These are phyloP conservation scores for Calocera viscosa DNA, from an alignment of 768 basidiomycete species.

Conservation along the genomic window DNA sequence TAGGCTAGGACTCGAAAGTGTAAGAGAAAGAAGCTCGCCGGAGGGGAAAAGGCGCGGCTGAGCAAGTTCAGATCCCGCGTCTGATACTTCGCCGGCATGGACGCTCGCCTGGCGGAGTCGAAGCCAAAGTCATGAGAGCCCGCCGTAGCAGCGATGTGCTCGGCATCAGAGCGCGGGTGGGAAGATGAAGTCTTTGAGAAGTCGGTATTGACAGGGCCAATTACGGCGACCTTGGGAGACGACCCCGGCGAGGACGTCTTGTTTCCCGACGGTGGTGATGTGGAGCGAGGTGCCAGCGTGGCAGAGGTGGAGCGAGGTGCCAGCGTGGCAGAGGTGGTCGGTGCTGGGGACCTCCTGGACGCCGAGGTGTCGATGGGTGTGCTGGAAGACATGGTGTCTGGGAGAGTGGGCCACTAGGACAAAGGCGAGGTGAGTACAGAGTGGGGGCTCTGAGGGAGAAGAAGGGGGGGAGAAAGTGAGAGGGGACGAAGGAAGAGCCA, in stretches of 20 bases:
- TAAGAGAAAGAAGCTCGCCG: neutral
- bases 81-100: neutral
- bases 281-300: neutral
- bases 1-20: neutral
- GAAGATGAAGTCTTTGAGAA: neutral
- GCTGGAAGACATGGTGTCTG: neutral
- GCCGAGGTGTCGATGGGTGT: neutral
- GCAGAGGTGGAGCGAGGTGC: neutral
- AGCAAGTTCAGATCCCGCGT: neutral
- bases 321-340: neutral
- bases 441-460: neutral
- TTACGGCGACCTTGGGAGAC: neutral
- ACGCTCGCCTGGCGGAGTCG: neutral
- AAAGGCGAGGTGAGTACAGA: neutral
- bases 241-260: neutral
- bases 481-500: neutral
- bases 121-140: neutral
- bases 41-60: neutral
- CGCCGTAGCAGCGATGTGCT: neutral
- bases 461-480: neutral
- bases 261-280: neutral
- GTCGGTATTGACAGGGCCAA: neutral
- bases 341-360: neutral
- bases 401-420: neutral
- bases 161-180: neutral